Evolutionary conservation across 352 stramenopile species (phyloP).

Genomic region (Phytopythium montanum): DNA sequence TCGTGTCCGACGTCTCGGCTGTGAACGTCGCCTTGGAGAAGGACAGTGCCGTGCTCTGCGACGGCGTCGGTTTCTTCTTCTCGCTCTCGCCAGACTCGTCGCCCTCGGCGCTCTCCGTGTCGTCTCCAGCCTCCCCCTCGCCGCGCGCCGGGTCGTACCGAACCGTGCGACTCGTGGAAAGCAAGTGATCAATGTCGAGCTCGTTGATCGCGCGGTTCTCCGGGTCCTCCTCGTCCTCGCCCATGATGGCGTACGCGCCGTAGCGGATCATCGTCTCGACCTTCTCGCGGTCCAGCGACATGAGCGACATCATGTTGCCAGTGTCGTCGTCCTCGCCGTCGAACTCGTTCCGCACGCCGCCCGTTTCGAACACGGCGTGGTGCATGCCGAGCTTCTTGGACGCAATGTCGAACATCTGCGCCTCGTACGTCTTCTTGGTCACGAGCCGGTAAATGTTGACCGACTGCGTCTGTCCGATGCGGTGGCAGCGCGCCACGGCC

Average conservation of each 20-base stretch:
- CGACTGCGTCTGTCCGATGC: conserved; percentile 99
- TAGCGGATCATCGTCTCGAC: conserved; percentile 98
- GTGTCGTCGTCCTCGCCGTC: conserved; percentile 93
- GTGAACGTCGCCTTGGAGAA: conserved; percentile 90
- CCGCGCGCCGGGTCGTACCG: conserved; percentile 77
- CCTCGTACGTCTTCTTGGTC: conserved; percentile 98
- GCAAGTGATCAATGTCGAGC: conserved; percentile 85
- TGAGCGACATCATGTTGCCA: conserved; percentile 89
- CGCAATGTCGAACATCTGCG: conserved; percentile 99
- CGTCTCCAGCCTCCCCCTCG: conserved; percentile 34
- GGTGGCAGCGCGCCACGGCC: conserved; percentile 97
- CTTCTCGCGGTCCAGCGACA: conserved; percentile 96
- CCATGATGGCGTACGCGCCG: conserved; percentile 96
- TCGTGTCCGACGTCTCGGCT: conserved; percentile 81
- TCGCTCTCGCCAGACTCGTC: conserved; percentile 20
- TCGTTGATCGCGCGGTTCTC: conserved; percentile 89
- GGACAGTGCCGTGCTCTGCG: conserved; percentile 65
- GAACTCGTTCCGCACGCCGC: conserved; percentile 90
- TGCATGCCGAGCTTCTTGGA: conserved; percentile 99
- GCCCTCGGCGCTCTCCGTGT: conserved; percentile 33
- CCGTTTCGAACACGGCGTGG: conserved; percentile 97
- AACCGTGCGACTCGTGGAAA: conserved; percentile 85
- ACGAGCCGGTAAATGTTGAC: conserved; percentile 99
- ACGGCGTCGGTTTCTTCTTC: conserved; percentile 29
- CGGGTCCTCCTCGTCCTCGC: conserved; percentile 94